A percentile compares a stretch with the other conserved stretches of the same genome.
Conservation (phyloP, 768 basidiomycete species). For the Auriscalpium microsporum region DNA sequence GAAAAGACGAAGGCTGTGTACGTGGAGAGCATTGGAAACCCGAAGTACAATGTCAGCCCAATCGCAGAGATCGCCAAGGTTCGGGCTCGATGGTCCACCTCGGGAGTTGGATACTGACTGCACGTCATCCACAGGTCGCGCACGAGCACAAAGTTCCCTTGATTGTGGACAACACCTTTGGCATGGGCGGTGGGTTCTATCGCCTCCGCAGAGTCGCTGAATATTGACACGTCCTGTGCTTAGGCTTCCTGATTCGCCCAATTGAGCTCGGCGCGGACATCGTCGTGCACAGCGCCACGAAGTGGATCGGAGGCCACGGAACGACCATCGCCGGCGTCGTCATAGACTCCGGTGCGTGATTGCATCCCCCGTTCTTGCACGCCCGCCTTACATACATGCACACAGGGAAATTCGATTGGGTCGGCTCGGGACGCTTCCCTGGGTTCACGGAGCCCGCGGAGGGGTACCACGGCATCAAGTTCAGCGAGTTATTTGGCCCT, state of each 20-base stretch:
- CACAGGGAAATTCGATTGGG: slow-evolving; percentile 67
- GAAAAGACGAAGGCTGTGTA: slow-evolving; percentile 70
- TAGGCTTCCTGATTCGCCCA: slow-evolving; percentile 55
- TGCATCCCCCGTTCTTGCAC: neutral
- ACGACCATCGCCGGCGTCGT: slow-evolving; percentile 74
- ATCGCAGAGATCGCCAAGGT: slow-evolving; percentile 65
- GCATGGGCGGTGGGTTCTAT: slow-evolving; percentile 43
- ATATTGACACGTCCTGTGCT: neutral
- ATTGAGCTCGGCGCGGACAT: slow-evolving; percentile 74
- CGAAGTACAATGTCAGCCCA: slow-evolving; percentile 59
- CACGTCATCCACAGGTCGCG: slow-evolving; percentile 39
- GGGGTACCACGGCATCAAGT: slow-evolving; percentile 66
- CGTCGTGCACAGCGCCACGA: slow-evolving; percentile 71
- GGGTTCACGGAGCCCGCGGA: slow-evolving; percentile 66
- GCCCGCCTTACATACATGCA: neutral
- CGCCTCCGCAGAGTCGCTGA: neutral
- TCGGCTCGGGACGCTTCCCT: slow-evolving; percentile 56
- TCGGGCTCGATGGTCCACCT: neutral
- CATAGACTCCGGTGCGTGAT: slow-evolving; percentile 51
- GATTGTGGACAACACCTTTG: slow-evolving; percentile 77
- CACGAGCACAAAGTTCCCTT: slow-evolving; percentile 66
- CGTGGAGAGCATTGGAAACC: slow-evolving; percentile 76
- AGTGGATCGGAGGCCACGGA: slow-evolving; percentile 81
- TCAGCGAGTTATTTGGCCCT: slow-evolving; percentile 57
- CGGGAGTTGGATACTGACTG: neutral